Base-by-base conservation (phyloP, 495 filamentous ascomycete genomes). In the Penicillium taxi region DNA sequence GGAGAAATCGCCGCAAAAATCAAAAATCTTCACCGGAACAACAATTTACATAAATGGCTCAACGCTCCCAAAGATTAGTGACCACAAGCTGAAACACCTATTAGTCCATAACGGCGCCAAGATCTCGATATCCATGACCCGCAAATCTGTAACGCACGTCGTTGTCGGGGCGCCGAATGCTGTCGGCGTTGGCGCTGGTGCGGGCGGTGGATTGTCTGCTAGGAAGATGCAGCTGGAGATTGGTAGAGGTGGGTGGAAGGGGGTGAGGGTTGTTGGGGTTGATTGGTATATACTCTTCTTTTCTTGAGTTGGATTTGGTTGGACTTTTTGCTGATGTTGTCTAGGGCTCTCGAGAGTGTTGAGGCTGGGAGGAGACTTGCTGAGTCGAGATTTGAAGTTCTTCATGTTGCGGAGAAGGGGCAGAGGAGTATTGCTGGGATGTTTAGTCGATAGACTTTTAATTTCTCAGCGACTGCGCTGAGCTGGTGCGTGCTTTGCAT, bases 31-130 rank as follows among this genome's bases (percentile, higher is more conserved):
- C 55, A 50, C 70, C 31, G 71, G 73, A 12, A 64, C 84, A 17
- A 73, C 70, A 15, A 71, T 96, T 55, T 91, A 91, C 63, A 73
- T 96, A 62, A 94, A 94, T 61, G 90, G 88, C 35, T 84, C 82
- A 35, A 95, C 86, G 1, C 64, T 78, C 35, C 86, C 90, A 5
- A 50, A 73, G 9, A 74, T 98, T 29, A 88, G 83, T 0, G 89
- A 98, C 63, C 84, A 94, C 56, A 78, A 75, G 50, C 73, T 96
- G 30, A 94, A 91, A 61, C 78, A 75, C 24, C 65, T 94, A 19
- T 68, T 96, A 14, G 75, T 72, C 7, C 61, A 74, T 35, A 70
- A 91, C 50, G 91, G 91, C 16, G 91, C 75, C 0, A 64, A 52
- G 21, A 64, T 86, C 26, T 75, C 84, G 2, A 68, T 84, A 9